Evolutionary conservation across 179 eudicot species (phyloP), one percentile per base, ranked within the genome.

Genomic region (Silene coronaria): DNA sequence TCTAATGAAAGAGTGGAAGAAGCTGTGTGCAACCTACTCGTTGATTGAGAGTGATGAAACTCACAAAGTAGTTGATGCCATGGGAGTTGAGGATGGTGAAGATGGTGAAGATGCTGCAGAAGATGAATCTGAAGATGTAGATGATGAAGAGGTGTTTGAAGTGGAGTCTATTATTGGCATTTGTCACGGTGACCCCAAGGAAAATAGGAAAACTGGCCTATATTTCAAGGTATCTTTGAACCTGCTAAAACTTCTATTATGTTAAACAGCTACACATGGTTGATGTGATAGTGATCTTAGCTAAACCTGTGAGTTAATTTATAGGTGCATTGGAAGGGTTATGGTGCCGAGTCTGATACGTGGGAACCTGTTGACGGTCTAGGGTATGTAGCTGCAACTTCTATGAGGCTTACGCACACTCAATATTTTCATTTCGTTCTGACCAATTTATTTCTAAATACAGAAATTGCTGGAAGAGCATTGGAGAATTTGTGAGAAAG

Each of bases 341-440:
- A 93, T 76, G 99, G 91, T 1, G 76, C 87, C 21, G 83, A 79
- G 30, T 83, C 85, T 2, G 97, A 96, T 70, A 78, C 93, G 0
- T 96, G 97, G 99, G 99, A 96, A 70, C 99, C 96, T 4, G 26
- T 82, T 19, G 94, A 87, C 3, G 88, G 94, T 5, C 69, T 93
- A 28, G 81, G 93, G 99, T 95, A 88, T 78, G 80, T 4, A 12
- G 16, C 0, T 1, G 27, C 9, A 11, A 4, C 34, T 64, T 5
- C 32, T 61, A 42, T 67, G 53, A 6, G 48, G 1, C 0, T 11
- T 34, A 5, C 19, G 22, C 14, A 9, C 8, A 14, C 5, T 4
- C 9, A 6, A 26, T 7, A 11, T 42, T 61, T 14, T 55, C 6
- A 34, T 78, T 27, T 22, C 1, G 8, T 28, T 69, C 19, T 78